Base-by-base conservation (phyloP, 192 early-diverging fungal genomes). In the Mortierella antarctica region DNA sequence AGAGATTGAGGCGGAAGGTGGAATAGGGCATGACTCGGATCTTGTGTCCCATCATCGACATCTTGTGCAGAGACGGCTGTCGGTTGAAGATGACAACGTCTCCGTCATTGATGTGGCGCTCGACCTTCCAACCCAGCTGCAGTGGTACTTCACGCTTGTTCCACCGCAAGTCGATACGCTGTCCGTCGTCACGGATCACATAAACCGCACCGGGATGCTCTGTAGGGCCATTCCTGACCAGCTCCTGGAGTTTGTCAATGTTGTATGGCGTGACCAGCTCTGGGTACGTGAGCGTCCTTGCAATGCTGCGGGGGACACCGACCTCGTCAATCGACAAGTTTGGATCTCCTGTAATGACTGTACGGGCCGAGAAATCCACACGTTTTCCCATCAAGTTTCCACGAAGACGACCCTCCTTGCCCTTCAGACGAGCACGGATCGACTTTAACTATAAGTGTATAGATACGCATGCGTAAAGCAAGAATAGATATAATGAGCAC, bases 341-440 rank as follows among this genome's bases (percentile, higher is more conserved):
- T 20, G 98, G 97, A 77, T 99, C 98, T 66, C 98, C 98, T 8
- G 98, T 99, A 84, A 99, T 98, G 56, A 99, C 98, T 6, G 97
- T 99, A 86, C 98, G 95, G 0, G 98, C 97, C 40, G 96, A 98
- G 84, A 98, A 99, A 84, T 98, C 98, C 3, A 99, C 97, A 86
- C 98, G 95, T 83, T 99, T 99, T 61, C 98, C 98, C 98, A 99
- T 99, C 85, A 99, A 86, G 83, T 99, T 99, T 62, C 96, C 96
- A 86, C 98, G 96, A 66, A 99, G 86, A 78, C 98, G 94, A 57
- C 97, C 98, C 84, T 99, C 98, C 84, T 99, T 99, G 61, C 98
- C 98, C 91, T 99, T 99, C 58, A 99, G 88, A 71, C 98, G 90
- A 15, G 94, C 94, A 71, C 97, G 92, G 67, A 99, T 98, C 20